These are phyloP conservation scores for Cadophora gregata DNA, from an alignment of 2,329 filamentous ascomycete species.

Conservation along the genomic window DNA sequence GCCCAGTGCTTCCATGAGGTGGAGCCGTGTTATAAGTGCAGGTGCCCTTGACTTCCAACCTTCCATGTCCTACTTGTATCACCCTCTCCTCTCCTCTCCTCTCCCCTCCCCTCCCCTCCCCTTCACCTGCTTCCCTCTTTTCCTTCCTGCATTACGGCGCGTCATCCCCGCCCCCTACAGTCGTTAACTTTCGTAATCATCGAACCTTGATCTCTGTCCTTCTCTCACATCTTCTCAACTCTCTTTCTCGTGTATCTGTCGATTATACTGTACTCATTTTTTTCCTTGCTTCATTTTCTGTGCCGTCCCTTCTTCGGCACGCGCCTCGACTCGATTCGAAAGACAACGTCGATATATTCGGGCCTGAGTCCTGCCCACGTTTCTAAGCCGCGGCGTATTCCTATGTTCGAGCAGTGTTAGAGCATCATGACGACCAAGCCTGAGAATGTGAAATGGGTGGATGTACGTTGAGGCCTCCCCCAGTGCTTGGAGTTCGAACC, in stretches of 20 bases:
- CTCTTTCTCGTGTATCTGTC: neutral
- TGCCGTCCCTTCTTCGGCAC: neutral
- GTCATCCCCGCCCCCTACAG: neutral
- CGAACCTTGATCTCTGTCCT: neutral
- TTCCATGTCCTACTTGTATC: neutral
- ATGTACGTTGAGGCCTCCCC: slow-evolving; percentile 51
- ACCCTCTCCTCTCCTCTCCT: neutral
- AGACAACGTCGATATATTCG: neutral
- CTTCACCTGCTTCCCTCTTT: neutral
- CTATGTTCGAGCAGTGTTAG: slow-evolving; percentile 2
- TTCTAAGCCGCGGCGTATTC: slow-evolving; percentile 4
- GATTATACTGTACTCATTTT: neutral
- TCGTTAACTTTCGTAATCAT: neutral
- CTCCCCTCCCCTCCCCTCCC: neutral
- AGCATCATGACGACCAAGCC: slow-evolving; percentile 42
- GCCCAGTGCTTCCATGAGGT: no score
- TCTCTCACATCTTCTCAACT: neutral
- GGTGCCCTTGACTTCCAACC: neutral
- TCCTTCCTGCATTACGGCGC: neutral
- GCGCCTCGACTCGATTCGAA: neutral
- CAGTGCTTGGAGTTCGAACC: neutral
- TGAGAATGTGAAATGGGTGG: slow-evolving; percentile 63
- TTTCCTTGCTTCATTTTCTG: neutral
- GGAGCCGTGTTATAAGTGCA: no score
- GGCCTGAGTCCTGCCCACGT: neutral